These are phyloP conservation scores for Cardamine occulta DNA, from an alignment of 345 rosid genomes.

Conservation along the genomic window DNA sequence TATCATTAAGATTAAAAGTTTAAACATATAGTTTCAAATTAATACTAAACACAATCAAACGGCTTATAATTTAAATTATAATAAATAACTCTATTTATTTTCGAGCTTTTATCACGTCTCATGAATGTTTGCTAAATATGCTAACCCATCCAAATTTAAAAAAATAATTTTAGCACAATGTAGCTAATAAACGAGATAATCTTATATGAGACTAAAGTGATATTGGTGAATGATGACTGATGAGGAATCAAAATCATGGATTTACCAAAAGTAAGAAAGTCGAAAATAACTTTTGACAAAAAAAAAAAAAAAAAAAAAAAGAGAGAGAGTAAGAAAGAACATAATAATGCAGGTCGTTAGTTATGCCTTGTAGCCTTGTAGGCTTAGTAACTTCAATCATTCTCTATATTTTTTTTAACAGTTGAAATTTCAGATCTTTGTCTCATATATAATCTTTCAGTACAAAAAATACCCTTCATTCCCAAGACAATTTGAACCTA, in stretches of 20 bases:
- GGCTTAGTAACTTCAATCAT: too few relatives aligned
- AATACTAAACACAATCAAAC: too few relatives aligned
- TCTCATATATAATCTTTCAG: too few relatives aligned
- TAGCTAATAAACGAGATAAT: background rate
- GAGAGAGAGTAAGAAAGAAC: conserved; percentile 16
- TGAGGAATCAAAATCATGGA: conserved; percentile 10
- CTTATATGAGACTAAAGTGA: background rate
- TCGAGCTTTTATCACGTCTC: background rate
- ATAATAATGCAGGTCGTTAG: conserved; percentile 35
- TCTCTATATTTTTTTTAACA: too few relatives aligned
- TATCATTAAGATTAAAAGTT: too few relatives aligned
- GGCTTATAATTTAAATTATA: too few relatives aligned
- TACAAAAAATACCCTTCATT: too few relatives aligned
- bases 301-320: too few relatives aligned
- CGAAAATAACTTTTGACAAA: conserved; percentile 8
- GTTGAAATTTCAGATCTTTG: too few relatives aligned
- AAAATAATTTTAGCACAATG: background rate
- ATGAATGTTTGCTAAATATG: background rate
- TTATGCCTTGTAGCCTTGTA: background rate
- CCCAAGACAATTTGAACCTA: too few relatives aligned
- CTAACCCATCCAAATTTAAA: background rate
- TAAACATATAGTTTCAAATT: too few relatives aligned
- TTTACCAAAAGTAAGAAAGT: conserved; percentile 21
- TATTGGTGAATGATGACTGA: conserved; percentile 3
- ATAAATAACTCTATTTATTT: too few relatives aligned